A percentile compares a stretch with the other conserved stretches of the same genome.
These are phyloP conservation scores for Stemphylium lycopersici DNA, from an alignment of 2,329 filamentous ascomycete genomes.

Conservation along the genomic window DNA sequence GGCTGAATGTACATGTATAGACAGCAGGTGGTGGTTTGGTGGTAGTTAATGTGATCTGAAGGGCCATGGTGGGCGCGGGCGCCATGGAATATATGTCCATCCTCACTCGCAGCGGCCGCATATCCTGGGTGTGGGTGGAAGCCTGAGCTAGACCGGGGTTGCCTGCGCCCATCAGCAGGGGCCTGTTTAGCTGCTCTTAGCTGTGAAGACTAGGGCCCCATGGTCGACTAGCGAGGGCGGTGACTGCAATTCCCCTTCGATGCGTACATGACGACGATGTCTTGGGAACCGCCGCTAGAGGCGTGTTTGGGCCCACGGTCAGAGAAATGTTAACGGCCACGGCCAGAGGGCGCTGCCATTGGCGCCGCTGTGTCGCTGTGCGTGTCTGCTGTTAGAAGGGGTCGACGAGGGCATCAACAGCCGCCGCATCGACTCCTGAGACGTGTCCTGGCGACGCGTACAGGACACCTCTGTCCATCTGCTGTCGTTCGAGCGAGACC, in stretches of 20 bases:
- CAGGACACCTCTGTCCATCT: neutral
- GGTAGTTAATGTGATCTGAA: constrained; percentile 19
- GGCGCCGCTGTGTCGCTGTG: constrained; percentile 16
- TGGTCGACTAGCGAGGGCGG: constrained; percentile 37
- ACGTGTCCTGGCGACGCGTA: constrained; percentile 18
- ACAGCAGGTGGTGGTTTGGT: constrained; percentile 11
- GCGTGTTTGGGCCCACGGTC: constrained; percentile 26
- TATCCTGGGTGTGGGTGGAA: constrained; percentile 29
- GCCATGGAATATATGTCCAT: constrained; percentile 42
- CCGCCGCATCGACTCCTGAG: constrained; percentile 32
- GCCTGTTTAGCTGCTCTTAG: constrained; percentile 12
- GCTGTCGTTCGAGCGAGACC: constrained; percentile 17
- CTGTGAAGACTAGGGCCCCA: constrained; percentile 15
- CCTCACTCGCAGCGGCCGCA: constrained; percentile 28
- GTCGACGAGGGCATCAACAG: constrained; percentile 29
- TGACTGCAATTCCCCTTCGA: constrained; percentile 21
- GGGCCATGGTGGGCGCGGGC: constrained; percentile 31
- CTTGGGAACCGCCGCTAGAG: constrained; percentile 20
- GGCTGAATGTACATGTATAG: constrained; percentile 4
- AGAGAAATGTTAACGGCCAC: constrained; percentile 29
- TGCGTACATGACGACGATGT: constrained; percentile 39
- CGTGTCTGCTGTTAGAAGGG: constrained; percentile 11
- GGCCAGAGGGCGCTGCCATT: constrained; percentile 22
- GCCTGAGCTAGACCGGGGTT: constrained; percentile 30
- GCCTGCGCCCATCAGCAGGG: constrained; percentile 25